Base-by-base conservation (phyloP, 176 grass and related monocot species). In the Avena atlantica region DNA sequence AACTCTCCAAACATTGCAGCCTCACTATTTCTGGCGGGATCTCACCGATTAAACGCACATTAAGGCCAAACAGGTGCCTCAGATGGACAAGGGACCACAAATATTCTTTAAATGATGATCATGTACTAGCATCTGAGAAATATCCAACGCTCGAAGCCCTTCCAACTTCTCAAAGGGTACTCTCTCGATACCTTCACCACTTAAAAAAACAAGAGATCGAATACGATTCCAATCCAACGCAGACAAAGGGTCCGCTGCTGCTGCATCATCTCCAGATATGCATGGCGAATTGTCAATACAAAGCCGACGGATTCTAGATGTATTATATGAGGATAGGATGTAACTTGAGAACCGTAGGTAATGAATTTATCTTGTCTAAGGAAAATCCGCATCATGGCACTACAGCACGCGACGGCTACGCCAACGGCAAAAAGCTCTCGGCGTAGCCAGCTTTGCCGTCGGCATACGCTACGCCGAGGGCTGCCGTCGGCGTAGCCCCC, bases 91-190 rank as follows among this genome's bases (percentile, higher is more conserved):
- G n/a, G n/a, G 81, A 6, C 14, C 52, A 74, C 68, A 83, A 12
- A 83, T 61, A 17, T 4, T 5, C 36, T 12, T 56, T 20, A 27
- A 12, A 19, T 84, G n/a, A 0, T 8, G 9, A 12, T 61, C 19
- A 0, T 1, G 45, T 14, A 4, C 2, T 6, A 1, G 0, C 14
- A 4, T 20, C 0, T 3, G 1, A 17, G 27, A 9, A 8, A 74
- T 15, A 5, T 84, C 68, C 56, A 84, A 25, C 68, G 74, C 8
- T 0, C 53, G 13, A 8, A 84, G 9, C 0, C 3, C 3, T 59
- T 47, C 23, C 9, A 84, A n/a, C 2, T 7, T 10, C 23, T 74
- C 8, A 0, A 84, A 48, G 1, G 14, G 20, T 20, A 56, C 3
- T 19, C 8, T 29, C 8, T 9, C 3, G 10, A 7, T 17, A 13